Evolutionary conservation across 2,329 filamentous ascomycete species (phyloP), one percentile per base, ranked within the genome.

Genomic region (Fusarium succisae): DNA sequence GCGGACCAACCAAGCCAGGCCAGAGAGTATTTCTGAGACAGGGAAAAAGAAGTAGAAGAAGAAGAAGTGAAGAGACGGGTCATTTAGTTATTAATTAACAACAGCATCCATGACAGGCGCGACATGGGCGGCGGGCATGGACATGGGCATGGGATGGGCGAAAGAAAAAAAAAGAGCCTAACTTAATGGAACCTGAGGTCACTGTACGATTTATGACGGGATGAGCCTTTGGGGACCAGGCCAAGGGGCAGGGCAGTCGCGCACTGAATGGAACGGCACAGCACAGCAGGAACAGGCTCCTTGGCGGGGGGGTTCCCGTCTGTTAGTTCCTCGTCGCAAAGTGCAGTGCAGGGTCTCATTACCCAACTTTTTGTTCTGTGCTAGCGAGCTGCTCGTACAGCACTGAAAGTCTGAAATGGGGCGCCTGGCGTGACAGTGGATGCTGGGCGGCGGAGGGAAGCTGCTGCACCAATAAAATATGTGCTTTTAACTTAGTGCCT

Each of bases 391-490:
- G 32, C 32, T 15, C 14, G 41, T 47, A 62, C 24, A 48, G 50
- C 56, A 56, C 67, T 54, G 50, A 9, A 28, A n/a, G 43, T 50
- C 66, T 54, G 53, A 28, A 55, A 28, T 55, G 20, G 51, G 24
- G 63, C 60, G 62, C 60, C 76, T 76, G 59, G 74, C 61, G 75
- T 76, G 63, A 70, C 66, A 51, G 76, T 74, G 74, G 74, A 70
- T 30, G 11, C 20, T 59, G 26, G 51, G 38, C 58, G 59, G 41
- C 51, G 64, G 62, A 67, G 38, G 38, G 51, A 67, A 58, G 41
- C 63, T 48, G 28, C 54, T 48, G 41, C 54, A 50, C 66, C 63
- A 68, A 69, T 69, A 15, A 43, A 68, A 68, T 22, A 10, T 17
- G 43, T 18, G 44, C n/a, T 41, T 24, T 30, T 24, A n/a, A 44